Evolutionary conservation across 2,329 filamentous ascomycete genomes (phyloP), one percentile per base, ranked within the genome.

Genomic region (Pestalotiopsis sp.): DNA sequence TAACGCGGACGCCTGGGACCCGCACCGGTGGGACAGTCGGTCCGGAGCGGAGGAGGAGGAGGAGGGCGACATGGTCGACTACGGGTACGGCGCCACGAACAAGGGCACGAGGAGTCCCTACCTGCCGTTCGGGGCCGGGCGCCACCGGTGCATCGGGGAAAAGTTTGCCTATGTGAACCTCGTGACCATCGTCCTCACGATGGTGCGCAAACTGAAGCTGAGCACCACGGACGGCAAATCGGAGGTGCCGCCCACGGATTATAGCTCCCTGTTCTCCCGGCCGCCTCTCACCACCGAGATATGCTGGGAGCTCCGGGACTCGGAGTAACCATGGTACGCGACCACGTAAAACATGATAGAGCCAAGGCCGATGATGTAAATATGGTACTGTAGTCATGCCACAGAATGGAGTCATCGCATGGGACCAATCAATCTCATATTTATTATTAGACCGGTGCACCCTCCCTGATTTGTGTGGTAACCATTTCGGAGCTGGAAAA

Each of bases 131-230:
- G 91, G 91, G 2, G 91, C 90, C 0, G 91, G 91, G 0, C 82
- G 91, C 58, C 91, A 94, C 77, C 83, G 91, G 22, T 93, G 91
- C 73, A 92, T 94, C 68, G 91, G 91, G 20, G 91, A 93, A 80
- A 91, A 92, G 75, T 93, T 93, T 76, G 91, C 91, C 17, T 92
- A 93, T 73, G 78, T 91, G 58, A 91, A 93, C 74, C 76, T 93
- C 56, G 84, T 85, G 17, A 88, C 88, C 9, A 92, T 93, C 69
- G 78, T 92, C 26, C 84, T 85, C 0, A 88, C 85, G 0, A 77
- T 92, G 68, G 85, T 92, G 10, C 81, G 89, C 11, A 81, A 88
- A 61, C 86, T 92, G 74, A 87, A 84, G 75, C 82, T 92, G 58
- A 79, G 76, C 61, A 91, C 89, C 58, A 71, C 86, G 4, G 84